A percentile compares a stretch with the other conserved stretches of the same genome.
phyloP scores from a whole-genome alignment of 2,329 filamentous ascomycete species.

The Trichoderma aggressivum region DNA sequence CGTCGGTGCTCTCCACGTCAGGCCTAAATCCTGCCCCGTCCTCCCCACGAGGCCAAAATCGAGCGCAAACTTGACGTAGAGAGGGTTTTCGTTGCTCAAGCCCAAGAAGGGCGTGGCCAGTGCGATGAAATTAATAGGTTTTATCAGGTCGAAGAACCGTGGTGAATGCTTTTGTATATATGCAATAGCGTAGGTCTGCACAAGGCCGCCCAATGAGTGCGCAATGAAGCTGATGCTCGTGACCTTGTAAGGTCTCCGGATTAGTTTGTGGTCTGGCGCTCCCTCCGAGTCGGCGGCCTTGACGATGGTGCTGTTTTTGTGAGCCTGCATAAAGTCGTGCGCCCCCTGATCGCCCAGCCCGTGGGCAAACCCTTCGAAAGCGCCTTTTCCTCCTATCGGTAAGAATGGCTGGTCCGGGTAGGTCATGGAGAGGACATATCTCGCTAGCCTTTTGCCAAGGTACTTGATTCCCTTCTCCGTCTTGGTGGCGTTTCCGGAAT shows the following conservation, averaged over 20 bases:
- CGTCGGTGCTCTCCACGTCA: conserved; percentile 90
- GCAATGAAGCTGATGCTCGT: conserved; percentile 94
- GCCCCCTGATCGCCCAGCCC: conserved; percentile 38
- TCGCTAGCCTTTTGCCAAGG: conserved; percentile 87
- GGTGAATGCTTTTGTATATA: conserved; percentile 97
- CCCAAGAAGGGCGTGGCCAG: conserved; percentile 86
- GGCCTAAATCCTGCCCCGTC: conserved; percentile 88
- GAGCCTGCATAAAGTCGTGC: conserved; percentile 47
- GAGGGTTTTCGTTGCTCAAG: conserved; percentile 92
- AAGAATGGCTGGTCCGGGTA: conserved; percentile 91
- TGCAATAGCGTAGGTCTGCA: conserved; percentile 91
- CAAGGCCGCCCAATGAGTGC: conserved; percentile 83
- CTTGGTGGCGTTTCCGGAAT: conserved; percentile 81
- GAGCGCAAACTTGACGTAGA: conserved; percentile 95
- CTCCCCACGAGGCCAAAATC: conserved; percentile 96
- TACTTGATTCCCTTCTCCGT: conserved; percentile 97
- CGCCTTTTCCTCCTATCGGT: conserved; percentile 55
- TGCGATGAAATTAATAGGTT: conserved; percentile 85
- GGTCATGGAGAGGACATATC: conserved; percentile 83
- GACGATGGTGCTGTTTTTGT: conserved; percentile 58
- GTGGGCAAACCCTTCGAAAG: conserved; percentile 42
- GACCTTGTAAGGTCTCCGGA: conserved; percentile 68
- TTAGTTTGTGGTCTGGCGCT: conserved; percentile 23
- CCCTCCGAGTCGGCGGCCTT: conserved; percentile 55
- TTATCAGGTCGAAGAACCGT: conserved; percentile 80